Base-by-base conservation (phyloP, 225 moss, liverwort and hornwort genomes). In the Bryoerythrophyllum caledonicum region DNA sequence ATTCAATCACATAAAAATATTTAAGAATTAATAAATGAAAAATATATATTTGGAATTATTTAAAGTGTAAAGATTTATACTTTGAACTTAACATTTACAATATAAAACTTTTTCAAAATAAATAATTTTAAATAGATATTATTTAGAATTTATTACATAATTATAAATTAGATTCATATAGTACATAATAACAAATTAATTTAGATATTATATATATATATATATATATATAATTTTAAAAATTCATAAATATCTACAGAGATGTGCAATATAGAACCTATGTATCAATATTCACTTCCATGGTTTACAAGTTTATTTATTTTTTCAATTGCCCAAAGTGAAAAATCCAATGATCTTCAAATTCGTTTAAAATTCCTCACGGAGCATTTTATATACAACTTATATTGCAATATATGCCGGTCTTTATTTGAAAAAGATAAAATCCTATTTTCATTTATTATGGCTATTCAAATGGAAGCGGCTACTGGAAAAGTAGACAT, bases 391-490 rank as follows among this genome's bases (percentile, higher is more conserved):
- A 91, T 91, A 63, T 91, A 95, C 61, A 92, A 92, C 1, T 75
- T 95, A 15, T 95, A 89, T 67, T 95, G 95, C 71, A 95, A 95
- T 49, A 90, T 95, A 57, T 92, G 95, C 27, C 92, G 95, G 16
- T 95, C 95, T 17, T 58, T 95, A 20, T 96, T 93, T 73, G 96
- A 96, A 74, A 93, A 93, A 57, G 93, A 93, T 60, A 96, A 96
- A 60, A 83, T 96, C 37, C 71, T 96, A 2, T 96, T 93, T 70
- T 87, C 90, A 21, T 91, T 95, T 37, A 43, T 95, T 25, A 86
- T 95, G 82, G 81, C 91, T 17, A 74, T 91, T 49, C 86, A 81
- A 80, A 73, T 92, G 63, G 80, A 87, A 62, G 77, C 72, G 16
- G 83, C 89, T 12, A 56, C 59, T 6, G 86, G 86, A 3, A 61